These are phyloP conservation scores for Endocarpon pusillum DNA, from an alignment of 495 filamentous ascomycete species.

Conservation along the genomic window DNA sequence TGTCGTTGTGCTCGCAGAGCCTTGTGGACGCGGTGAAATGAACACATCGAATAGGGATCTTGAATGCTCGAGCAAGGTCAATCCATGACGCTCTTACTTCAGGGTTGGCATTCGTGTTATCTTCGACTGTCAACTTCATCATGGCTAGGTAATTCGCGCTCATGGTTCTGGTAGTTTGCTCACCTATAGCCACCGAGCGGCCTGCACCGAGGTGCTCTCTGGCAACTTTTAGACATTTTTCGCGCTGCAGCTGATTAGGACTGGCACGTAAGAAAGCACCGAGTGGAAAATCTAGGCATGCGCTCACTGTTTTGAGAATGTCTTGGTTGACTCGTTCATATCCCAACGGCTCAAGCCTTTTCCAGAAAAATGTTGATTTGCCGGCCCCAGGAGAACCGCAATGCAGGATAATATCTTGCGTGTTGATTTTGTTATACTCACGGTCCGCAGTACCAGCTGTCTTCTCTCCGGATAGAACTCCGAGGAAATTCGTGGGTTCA, in stretches of 20 bases:
- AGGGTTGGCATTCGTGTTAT: conserved; percentile 80
- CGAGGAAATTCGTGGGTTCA: conserved; percentile 39
- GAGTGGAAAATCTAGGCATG: no score
- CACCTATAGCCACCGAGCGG: conserved; percentile 59
- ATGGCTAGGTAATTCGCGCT: conserved; percentile 4
- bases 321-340: conserved; percentile 89
- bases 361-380: conserved; percentile 83
- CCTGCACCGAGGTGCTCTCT: conserved; percentile 42
- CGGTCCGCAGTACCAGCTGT: no score
- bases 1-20: conserved; percentile 80
- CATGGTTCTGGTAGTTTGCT: conserved; percentile 15
- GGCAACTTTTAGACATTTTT: conserved; percentile 73
- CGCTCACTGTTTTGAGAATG: conserved; percentile 52
- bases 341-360: conserved; percentile 54
- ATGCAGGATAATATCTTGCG: conserved; percentile 64
- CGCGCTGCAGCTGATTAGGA: conserved; percentile 30
- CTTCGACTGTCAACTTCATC: conserved; percentile 27
- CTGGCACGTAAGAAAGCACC: background rate
- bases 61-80: conserved; percentile 47
- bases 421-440: conserved; percentile 41
- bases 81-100: conserved; percentile 64
- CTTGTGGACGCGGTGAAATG: conserved; percentile 58
- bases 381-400: conserved; percentile 79
- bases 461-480: conserved; percentile 13
- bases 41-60: conserved; percentile 67